These are phyloP conservation scores for Lumnitzera racemosa DNA, from an alignment of 345 rosid genomes.

Conservation along the genomic window DNA sequence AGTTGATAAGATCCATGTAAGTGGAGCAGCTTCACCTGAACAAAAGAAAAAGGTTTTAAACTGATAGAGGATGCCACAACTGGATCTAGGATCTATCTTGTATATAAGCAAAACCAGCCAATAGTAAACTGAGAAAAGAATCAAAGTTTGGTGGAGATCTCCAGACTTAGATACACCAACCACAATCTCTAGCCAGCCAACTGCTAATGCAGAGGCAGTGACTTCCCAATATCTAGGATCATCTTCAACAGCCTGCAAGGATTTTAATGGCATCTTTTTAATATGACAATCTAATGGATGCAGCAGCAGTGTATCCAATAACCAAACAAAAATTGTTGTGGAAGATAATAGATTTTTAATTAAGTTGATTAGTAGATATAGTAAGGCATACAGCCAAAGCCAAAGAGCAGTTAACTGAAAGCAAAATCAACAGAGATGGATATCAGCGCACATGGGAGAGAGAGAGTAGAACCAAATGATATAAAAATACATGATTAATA, in stretches of 20 bases:
- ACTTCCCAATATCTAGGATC: constrained; percentile 81
- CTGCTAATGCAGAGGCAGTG: constrained; percentile 65
- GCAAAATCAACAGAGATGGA: too few relatives aligned
- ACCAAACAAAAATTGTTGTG: too few relatives aligned
- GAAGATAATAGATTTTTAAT: too few relatives aligned
- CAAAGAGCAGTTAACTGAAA: too few relatives aligned
- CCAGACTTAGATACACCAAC: constrained; percentile 27
- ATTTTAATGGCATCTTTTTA: constrained; percentile 1
- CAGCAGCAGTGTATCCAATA: too few relatives aligned
- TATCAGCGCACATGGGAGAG: too few relatives aligned
- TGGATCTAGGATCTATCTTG: neutral
- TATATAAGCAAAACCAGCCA: neutral
- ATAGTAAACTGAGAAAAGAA: neutral
- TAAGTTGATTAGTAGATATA: too few relatives aligned
- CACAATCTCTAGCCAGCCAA: constrained; percentile 94
- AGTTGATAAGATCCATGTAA: constrained; percentile 88
- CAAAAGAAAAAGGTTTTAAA: constrained; percentile 10
- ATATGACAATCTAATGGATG: too few relatives aligned
- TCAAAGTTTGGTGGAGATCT: neutral
- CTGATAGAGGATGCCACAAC: neutral
- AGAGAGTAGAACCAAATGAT: too few relatives aligned
- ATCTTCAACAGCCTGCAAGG: constrained; percentile 67
- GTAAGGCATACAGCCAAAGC: too few relatives aligned
- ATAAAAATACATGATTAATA: too few relatives aligned
- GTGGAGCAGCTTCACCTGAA: constrained; percentile 77